These are phyloP conservation scores for Dichotomocladium elegans DNA, from an alignment of 371 early-diverging fungal genomes.

Conservation along the genomic window DNA sequence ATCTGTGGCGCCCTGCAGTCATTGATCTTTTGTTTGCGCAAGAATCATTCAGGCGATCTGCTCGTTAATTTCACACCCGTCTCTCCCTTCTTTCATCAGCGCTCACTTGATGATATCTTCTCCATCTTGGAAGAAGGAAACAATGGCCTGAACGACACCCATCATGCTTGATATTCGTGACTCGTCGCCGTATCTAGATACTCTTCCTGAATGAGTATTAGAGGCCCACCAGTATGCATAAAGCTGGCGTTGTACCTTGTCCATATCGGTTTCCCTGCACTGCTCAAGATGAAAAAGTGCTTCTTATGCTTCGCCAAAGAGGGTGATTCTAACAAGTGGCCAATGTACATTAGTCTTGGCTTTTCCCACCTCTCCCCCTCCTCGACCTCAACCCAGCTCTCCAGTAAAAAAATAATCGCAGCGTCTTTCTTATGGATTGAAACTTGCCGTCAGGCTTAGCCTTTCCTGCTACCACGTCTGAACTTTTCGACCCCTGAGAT, in stretches of 20 bases:
- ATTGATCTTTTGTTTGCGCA: too few species aligned
- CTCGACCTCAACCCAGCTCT: too few species aligned
- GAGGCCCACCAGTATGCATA: neutral
- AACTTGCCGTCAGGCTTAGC: neutral
- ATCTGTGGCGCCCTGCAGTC: constrained; percentile 69
- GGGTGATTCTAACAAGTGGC: too few species aligned
- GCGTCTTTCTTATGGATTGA: neutral
- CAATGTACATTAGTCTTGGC: too few species aligned
- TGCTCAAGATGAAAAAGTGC: constrained; percentile 83
- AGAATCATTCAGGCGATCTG: too few species aligned
- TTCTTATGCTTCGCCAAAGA: constrained; percentile 65
- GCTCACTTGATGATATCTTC: constrained; percentile 62
- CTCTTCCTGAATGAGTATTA: too few species aligned
- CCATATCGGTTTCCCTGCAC: constrained; percentile 88
- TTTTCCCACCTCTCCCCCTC: too few species aligned
- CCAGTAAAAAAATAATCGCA: neutral
- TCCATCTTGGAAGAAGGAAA: constrained; percentile 80
- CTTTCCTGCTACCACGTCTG: constrained; percentile 14
- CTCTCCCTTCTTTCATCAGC: constrained; percentile 29
- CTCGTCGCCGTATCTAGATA: constrained; percentile 86
- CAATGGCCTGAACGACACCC: constrained; percentile 91
- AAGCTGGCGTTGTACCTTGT: constrained; percentile 53
- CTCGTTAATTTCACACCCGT: neutral
- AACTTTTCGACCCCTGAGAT: constrained; percentile 36
- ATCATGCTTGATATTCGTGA: constrained; percentile 81